Conservation (phyloP, 2,329 filamentous ascomycete species). For the Clonostachys byssicola region DNA sequence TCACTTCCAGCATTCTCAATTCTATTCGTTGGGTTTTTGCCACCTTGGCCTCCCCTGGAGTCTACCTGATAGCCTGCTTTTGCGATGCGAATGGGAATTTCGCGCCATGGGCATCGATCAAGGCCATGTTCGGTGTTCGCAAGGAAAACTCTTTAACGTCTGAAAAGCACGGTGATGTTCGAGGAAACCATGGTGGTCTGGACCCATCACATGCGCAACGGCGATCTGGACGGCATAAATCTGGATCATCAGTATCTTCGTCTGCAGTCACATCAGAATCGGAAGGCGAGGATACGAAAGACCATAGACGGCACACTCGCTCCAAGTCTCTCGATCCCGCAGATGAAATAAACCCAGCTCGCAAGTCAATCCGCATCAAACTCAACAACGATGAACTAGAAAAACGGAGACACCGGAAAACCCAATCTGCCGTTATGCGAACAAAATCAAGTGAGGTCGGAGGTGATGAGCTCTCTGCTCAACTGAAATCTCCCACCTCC, state of each 20-base stretch:
- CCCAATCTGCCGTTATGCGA: conserved; percentile 41
- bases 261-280: conserved; percentile 69
- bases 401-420: conserved; percentile 67
- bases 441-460: conserved; percentile 33
- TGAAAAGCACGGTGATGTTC: conserved; percentile 2
- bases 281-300: conserved; percentile 50
- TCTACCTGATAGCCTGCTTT: conserved; percentile 79
- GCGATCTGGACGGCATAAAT: conserved; percentile 8
- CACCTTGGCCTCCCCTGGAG: conserved; percentile 72
- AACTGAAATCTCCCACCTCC: conserved; percentile 91
- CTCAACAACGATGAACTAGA: conserved; percentile 71
- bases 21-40: conserved; percentile 76
- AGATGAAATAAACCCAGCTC: conserved; percentile 61
- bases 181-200: conserved; percentile 19
- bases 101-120: conserved; percentile 70
- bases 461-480: conserved; percentile 59
- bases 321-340: conserved; percentile 56
- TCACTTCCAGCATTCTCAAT: conserved; percentile 69
- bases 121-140: conserved; percentile 53
- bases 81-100: conserved; percentile 78
- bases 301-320: conserved; percentile 45
- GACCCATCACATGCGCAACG: conserved; percentile 4
- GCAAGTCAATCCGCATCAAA: conserved; percentile 87
- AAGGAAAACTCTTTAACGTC: conserved; percentile 13
- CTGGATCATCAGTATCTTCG: conserved; percentile 40